These are phyloP conservation scores for Plantago major DNA, from an alignment of 257 asterid genomes.

Conservation along the genomic window DNA sequence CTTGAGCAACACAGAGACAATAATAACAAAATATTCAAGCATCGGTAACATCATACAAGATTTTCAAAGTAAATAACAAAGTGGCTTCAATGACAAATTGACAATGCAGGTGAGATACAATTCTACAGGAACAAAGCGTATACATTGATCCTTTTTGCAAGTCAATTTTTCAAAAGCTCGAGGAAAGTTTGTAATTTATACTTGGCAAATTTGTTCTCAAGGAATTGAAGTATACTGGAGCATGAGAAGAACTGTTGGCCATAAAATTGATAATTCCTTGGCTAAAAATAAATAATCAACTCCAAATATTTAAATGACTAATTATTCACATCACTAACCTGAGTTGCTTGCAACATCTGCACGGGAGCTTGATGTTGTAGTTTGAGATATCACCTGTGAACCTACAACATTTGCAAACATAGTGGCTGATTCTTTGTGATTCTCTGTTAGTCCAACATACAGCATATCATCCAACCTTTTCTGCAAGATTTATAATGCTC, in stretches of 20 bases:
- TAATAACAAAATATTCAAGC: too few relatives aligned
- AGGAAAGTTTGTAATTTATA: neutral
- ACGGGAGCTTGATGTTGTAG: conserved; percentile 36
- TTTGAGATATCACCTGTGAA: conserved; percentile 82
- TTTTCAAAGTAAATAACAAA: neutral
- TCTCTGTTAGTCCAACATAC: conserved; percentile 91
- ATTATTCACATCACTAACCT: conserved; percentile 36
- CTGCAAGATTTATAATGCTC: conserved; percentile 66
- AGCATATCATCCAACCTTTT: conserved; percentile 81
- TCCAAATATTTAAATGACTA: neutral
- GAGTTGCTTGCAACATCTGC: conserved; percentile 33
- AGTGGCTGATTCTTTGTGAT: conserved; percentile 90
- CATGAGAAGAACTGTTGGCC: too few relatives aligned
- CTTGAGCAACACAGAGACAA: too few relatives aligned
- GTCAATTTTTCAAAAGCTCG: neutral
- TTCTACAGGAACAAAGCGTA: neutral
- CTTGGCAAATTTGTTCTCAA: too few relatives aligned
- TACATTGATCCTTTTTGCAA: neutral
- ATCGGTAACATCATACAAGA: too few relatives aligned
- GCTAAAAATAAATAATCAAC: too few relatives aligned
- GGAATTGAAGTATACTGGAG: too few relatives aligned
- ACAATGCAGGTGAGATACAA: neutral
- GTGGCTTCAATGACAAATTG: neutral
- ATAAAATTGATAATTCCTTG: too few relatives aligned
- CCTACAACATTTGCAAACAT: conserved; percentile 91